Percentiles rank a stretch among this genome's conserved stretches.
Evolutionary conservation across 768 basidiomycete species (phyloP).

Genomic region (Lanmaoa pseudosensibilis): DNA sequence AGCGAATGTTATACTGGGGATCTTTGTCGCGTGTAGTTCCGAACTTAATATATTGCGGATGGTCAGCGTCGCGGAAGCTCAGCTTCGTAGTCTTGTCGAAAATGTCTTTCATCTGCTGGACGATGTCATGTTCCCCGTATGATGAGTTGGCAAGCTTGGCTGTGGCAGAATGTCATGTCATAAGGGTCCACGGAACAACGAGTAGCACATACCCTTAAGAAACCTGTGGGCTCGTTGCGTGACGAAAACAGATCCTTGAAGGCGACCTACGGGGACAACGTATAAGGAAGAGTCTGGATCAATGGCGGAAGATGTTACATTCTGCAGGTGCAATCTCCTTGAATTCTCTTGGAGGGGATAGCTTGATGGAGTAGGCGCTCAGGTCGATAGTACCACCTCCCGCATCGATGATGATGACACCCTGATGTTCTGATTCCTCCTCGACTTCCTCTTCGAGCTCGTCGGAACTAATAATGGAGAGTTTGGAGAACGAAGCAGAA

Average conservation of each 20-base stretch:
- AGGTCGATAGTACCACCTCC: constrained; percentile 44
- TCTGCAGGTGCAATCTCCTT: constrained; percentile 38
- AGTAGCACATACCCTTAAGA: constrained; percentile 24
- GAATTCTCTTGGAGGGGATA: constrained; percentile 23
- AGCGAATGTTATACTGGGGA: constrained; percentile 32
- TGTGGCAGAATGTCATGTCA: constrained; percentile 5
- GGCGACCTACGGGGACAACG: constrained; percentile 28
- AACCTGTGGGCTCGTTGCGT: constrained; percentile 29
- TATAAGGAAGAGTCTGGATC: neutral
- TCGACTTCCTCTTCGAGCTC: neutral
- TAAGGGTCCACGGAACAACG: neutral
- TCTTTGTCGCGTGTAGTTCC: constrained; percentile 39
- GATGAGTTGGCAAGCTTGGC: constrained; percentile 31
- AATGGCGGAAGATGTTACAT: constrained; percentile 14
- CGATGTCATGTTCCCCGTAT: constrained; percentile 29
- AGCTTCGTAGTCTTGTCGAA: constrained; percentile 41
- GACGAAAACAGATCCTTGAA: constrained; percentile 41
- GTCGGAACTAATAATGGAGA: constrained; percentile 1
- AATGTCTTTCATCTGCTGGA: constrained; percentile 32
- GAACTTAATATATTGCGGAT: constrained; percentile 41
- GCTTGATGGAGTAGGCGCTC: constrained; percentile 36
- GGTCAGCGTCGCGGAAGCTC: constrained; percentile 37
- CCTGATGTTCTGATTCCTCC: constrained; percentile 30
- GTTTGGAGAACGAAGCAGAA: constrained; percentile 24
- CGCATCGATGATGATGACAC: constrained; percentile 44